Base-by-base conservation (phyloP, 2,329 filamentous ascomycete species). In the Paracorniculantispora psalliotae region DNA sequence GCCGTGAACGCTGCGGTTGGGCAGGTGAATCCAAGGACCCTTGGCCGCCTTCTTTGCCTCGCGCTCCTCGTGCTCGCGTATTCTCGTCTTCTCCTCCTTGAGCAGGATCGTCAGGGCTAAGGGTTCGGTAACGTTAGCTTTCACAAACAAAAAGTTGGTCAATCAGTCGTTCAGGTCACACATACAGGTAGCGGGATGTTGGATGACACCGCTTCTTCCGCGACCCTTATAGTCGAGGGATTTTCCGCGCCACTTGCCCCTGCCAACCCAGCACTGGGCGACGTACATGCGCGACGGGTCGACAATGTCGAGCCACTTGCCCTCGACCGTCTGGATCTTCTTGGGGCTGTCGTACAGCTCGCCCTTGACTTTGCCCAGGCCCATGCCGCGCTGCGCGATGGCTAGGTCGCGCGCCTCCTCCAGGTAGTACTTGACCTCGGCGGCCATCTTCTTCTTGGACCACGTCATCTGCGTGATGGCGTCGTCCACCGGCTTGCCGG, bases 381-480 rank as follows among this genome's bases (percentile, higher is more conserved):
- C 92, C 93, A 99, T 97, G 13, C 91, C 92, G 41, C 88, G 82
- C 66, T 82, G 82, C 17, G 89, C 89, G 64, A 96, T 79, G 37
- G 94, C 94, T 68, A 88, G 78, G 69, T 96, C 90, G 60, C 88
- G 84, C 1, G 93, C 92, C 67, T 90, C 82, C 69, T 94, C 85
- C 19, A 99, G 78, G 69, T 94, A 90, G 69, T 85, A 87, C 65
- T 83, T 78, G 28, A 97, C 85, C 68, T 96, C 91, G 65, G 84
- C 79, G 7, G 93, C 90, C 63, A 89, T 89, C 78, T 92, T 93
- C 84, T 99, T 99, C 79, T 91, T 91, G 73, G 88, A 93, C 78
- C 93, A 97, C 59, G 88, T 85, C 91, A 99, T 96, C 80, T 99
- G 94, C 57, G 90, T 77, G 65, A 97, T 90, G 15, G 94, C 94